A percentile compares a stretch with the other conserved stretches of the same genome.
These are phyloP conservation scores for Cymbopogon flexuosus DNA, from an alignment of 202 grass and related monocot genomes.

Conservation along the genomic window DNA sequence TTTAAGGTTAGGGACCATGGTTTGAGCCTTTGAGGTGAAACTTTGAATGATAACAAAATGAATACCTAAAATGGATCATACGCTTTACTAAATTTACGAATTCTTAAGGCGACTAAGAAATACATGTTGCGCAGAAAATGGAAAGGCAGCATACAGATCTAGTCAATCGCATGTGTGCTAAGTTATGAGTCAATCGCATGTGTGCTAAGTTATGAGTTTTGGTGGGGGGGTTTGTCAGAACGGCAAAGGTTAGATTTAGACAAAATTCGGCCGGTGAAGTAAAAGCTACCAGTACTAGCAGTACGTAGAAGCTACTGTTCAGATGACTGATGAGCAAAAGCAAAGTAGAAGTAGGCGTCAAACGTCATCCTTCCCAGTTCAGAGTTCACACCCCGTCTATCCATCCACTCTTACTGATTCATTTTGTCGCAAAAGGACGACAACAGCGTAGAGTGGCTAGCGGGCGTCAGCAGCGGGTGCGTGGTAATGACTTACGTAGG, in stretches of 20 bases:
- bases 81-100: background rate
- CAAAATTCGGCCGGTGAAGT: background rate
- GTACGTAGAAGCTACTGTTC: background rate
- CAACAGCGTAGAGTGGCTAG: background rate
- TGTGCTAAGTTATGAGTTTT: background rate
- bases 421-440: background rate
- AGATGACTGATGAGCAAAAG: background rate
- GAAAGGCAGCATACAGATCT: background rate
- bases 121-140: background rate
- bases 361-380: background rate
- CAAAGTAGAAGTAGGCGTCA: background rate
- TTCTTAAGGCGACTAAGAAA: background rate
- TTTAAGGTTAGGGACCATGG: background rate
- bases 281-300: background rate
- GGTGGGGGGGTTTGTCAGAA: background rate
- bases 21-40: background rate
- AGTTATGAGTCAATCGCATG: background rate
- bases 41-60: background rate
- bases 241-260: background rate
- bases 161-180: background rate
- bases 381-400: background rate
- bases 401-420: background rate
- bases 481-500: slow-evolving; percentile 43
- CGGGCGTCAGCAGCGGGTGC: too few relatives aligned
- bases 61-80: background rate